phyloP scores from a whole-genome alignment of 768 basidiomycete species.

The Dendrothele bispora region DNA sequence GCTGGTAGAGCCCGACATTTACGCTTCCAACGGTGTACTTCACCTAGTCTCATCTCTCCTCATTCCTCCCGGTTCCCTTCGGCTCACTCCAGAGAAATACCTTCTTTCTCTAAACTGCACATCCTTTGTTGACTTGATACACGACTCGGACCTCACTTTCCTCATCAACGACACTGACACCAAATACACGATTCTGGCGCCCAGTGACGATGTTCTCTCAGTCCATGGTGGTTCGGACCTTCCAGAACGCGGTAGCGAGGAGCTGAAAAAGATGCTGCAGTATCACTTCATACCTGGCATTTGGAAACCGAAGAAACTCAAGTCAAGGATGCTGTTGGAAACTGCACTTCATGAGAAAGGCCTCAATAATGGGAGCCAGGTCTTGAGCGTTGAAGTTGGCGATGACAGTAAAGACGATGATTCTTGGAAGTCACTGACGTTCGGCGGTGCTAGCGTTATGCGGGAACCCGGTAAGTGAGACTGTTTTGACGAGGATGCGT shows the following conservation, averaged over 20 bases:
- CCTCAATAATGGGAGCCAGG: slow-evolving; percentile 67
- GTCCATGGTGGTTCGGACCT: slow-evolving; percentile 52
- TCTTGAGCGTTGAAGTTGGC: slow-evolving; percentile 66
- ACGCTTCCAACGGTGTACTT: slow-evolving; percentile 92
- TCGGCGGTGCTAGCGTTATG: slow-evolving; percentile 81
- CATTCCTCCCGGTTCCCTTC: slow-evolving; percentile 70
- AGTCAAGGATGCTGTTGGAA: slow-evolving; percentile 73
- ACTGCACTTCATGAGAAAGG: slow-evolving; percentile 77
- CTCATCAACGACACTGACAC: slow-evolving; percentile 70
- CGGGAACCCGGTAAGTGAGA: slow-evolving; percentile 67
- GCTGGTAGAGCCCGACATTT: slow-evolving; percentile 78
- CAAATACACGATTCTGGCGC: slow-evolving; percentile 88
- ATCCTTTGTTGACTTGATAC: slow-evolving; percentile 84
- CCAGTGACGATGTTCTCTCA: slow-evolving; percentile 80
- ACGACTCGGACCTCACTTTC: slow-evolving; percentile 71
- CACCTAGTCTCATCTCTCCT: slow-evolving; percentile 87
- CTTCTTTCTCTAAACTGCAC: slow-evolving; percentile 92
- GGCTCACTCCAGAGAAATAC: slow-evolving; percentile 92
- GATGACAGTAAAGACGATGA: slow-evolving; percentile 45
- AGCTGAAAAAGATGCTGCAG: slow-evolving; percentile 69
- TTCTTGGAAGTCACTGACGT: slow-evolving; percentile 59
- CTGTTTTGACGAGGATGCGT: not conserved
- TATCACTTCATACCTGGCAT: slow-evolving; percentile 93
- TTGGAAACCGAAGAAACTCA: slow-evolving; percentile 69
- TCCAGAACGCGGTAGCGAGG: slow-evolving; percentile 64